These are phyloP conservation scores for Hymenoscyphus fructigenus DNA, from an alignment of 2,329 filamentous ascomycete genomes.

Conservation along the genomic window DNA sequence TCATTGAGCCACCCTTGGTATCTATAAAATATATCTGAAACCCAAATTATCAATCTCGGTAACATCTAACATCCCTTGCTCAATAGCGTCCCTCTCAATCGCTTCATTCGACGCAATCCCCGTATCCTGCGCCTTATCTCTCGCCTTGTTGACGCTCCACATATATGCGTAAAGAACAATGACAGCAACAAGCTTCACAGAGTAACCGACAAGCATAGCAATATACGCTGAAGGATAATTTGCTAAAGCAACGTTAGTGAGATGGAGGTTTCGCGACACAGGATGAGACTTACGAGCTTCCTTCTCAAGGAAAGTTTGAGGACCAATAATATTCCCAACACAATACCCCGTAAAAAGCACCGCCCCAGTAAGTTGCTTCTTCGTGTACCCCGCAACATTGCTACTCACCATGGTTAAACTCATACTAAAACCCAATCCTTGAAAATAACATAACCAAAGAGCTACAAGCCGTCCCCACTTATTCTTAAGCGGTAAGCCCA, in stretches of 20 bases:
- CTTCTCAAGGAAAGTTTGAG: conserved; percentile 32
- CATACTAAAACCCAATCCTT: conserved; percentile 53
- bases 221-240: conserved; percentile 35
- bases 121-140: conserved; percentile 46
- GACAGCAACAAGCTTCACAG: conserved; percentile 51
- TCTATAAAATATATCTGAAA: conserved; percentile 36
- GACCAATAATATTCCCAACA: conserved; percentile 53
- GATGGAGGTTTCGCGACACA: not conserved
- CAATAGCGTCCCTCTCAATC: conserved; percentile 50
- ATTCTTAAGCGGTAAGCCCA: conserved; percentile 49
- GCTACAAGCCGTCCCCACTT: conserved; percentile 58
- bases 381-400: conserved; percentile 55
- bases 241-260: conserved; percentile 32
- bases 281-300: conserved; percentile 30
- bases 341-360: conserved; percentile 54
- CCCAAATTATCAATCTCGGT: conserved; percentile 56
- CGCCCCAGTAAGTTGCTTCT: conserved; percentile 52
- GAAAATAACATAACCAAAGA: conserved; percentile 57
- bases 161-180: conserved; percentile 55
- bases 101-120: conserved; percentile 36
- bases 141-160: conserved; percentile 52
- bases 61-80: conserved; percentile 54
- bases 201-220: conserved; percentile 54
- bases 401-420: conserved; percentile 52
- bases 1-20: too few relatives aligned